A percentile compares a stretch with the other conserved stretches of the same genome.
phyloP scores from a whole-genome alignment of 257 asterid genomes.

The Linaria vulgaris region DNA sequence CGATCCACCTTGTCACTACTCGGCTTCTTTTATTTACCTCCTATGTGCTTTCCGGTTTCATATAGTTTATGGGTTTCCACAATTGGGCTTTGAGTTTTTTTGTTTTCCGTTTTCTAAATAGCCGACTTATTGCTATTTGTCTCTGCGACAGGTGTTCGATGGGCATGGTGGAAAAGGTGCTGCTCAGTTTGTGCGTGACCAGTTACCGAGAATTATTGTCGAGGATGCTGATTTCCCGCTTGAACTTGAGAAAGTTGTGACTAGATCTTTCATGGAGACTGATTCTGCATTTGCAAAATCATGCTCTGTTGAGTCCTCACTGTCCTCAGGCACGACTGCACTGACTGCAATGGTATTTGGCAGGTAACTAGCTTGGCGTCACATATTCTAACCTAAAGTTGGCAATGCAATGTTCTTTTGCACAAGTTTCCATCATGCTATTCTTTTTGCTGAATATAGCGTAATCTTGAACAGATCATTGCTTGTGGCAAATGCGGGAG shows the following conservation, averaged over 20 bases:
- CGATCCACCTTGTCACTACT: not conserved
- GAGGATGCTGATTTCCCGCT: conserved; percentile 83
- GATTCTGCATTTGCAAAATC: conserved; percentile 78
- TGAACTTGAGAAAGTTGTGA: conserved; percentile 81
- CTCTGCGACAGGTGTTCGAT: conserved; percentile 73
- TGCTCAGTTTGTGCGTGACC: conserved; percentile 84
- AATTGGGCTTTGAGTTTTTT: conserved; percentile 5
- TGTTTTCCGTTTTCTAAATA: conserved; percentile 11
- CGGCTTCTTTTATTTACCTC: conserved; percentile 5
- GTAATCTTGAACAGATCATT: conserved; percentile 52
- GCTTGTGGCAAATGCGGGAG: conserved; percentile 95
- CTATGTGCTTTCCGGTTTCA: too few species aligned
- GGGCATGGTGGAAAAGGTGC: conserved; percentile 96
- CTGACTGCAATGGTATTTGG: conserved; percentile 90
- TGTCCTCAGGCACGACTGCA: conserved; percentile 92
- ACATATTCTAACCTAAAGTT: not conserved
- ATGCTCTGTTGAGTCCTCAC: conserved; percentile 59
- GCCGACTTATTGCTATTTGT: conserved; percentile 22
- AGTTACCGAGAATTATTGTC: conserved; percentile 73
- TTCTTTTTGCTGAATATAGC: too few species aligned
- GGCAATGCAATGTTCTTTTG: not conserved
- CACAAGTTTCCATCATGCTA: not conserved
- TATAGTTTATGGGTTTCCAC: too few species aligned
- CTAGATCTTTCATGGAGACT: conserved; percentile 67
- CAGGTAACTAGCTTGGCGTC: conserved; percentile 40